These are phyloP conservation scores for Hypoxylon sp. DNA, from an alignment of 2,329 filamentous ascomycete genomes.

Conservation along the genomic window DNA sequence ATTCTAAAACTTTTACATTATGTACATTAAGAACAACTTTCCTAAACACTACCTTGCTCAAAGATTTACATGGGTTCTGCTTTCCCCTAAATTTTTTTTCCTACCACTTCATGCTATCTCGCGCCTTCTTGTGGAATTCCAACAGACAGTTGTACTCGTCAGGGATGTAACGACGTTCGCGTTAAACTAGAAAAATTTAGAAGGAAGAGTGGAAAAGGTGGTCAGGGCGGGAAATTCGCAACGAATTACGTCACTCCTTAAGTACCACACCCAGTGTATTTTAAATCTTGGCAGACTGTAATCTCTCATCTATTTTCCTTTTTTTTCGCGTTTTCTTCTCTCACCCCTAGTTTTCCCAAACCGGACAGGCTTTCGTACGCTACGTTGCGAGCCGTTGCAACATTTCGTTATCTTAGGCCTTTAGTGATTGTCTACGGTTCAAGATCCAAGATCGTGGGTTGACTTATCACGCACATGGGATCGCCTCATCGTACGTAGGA, in stretches of 20 bases:
- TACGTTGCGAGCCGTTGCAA: conserved; percentile 14
- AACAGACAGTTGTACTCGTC: conserved; percentile 1
- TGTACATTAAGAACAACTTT: conserved; percentile 21
- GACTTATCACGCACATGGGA: conserved; percentile 41
- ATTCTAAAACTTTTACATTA: conserved; percentile 21
- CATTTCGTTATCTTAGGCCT: conserved; percentile 28
- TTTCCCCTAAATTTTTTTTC: conserved; percentile 4
- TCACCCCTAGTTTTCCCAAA: conserved; percentile 19
- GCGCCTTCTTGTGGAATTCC: conserved; percentile 38
- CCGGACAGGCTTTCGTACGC: conserved; percentile 18
- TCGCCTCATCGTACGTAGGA: conserved; percentile 32
- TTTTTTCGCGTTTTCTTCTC: conserved; percentile 7
- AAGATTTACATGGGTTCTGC: conserved; percentile 9
- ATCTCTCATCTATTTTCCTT: conserved; percentile 7
- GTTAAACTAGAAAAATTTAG: conserved; percentile 39
- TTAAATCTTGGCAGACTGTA: conserved; percentile 40
- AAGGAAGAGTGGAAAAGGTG: conserved; percentile 40
- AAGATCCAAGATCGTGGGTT: conserved; percentile 40
- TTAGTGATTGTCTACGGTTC: conserved; percentile 24
- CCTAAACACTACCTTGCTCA: conserved; percentile 6
- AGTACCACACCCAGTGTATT: conserved; percentile 49
- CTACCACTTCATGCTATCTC: conserved; percentile 6
- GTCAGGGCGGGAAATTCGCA: conserved; percentile 45
- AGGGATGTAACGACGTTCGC: conserved; percentile 22
- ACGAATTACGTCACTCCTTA: conserved; percentile 53